phyloP scores from a whole-genome alignment of 1,284 basidiomycete species.

The Amylostereum areolatum region DNA sequence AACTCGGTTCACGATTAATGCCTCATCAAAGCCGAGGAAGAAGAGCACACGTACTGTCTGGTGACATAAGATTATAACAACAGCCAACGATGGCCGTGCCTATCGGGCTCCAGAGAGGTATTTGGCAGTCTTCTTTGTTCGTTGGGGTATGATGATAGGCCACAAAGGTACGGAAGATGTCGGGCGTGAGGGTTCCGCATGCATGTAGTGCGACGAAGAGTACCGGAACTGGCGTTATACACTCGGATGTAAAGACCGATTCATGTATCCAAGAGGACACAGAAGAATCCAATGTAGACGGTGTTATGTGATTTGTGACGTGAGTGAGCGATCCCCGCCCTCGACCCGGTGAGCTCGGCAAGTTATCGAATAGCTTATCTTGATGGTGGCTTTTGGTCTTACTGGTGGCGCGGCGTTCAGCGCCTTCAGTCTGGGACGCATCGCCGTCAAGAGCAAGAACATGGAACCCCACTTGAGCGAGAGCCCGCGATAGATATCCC shows the following conservation, averaged over 20 bases:
- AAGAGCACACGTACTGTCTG: constrained; percentile 31
- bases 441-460: constrained; percentile 49
- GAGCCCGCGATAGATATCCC: constrained; percentile 44
- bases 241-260: constrained; percentile 3
- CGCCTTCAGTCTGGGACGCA: constrained; percentile 37
- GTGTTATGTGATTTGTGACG: constrained; percentile 43
- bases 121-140: not conserved
- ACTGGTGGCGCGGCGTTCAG: constrained; percentile 25
- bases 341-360: not conserved
- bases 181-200: constrained; percentile 41
- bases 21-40: constrained; percentile 13
- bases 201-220: constrained; percentile 62
- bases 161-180: constrained; percentile 36
- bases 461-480: constrained; percentile 30
- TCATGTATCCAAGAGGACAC: constrained; percentile 12
- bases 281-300: constrained; percentile 29
- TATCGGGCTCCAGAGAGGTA: constrained; percentile 29
- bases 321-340: constrained; percentile 38
- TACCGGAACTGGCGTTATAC: constrained; percentile 32
- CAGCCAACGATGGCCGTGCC: constrained; percentile 43
- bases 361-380: constrained; percentile 2
- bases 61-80: constrained; percentile 44
- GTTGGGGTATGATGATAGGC: constrained; percentile 6
- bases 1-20: constrained; percentile 3
- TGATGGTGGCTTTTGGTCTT: constrained; percentile 15